These are phyloP conservation scores for Sanghuangporus baumii DNA, from an alignment of 1,284 basidiomycete genomes.

Conservation along the genomic window DNA sequence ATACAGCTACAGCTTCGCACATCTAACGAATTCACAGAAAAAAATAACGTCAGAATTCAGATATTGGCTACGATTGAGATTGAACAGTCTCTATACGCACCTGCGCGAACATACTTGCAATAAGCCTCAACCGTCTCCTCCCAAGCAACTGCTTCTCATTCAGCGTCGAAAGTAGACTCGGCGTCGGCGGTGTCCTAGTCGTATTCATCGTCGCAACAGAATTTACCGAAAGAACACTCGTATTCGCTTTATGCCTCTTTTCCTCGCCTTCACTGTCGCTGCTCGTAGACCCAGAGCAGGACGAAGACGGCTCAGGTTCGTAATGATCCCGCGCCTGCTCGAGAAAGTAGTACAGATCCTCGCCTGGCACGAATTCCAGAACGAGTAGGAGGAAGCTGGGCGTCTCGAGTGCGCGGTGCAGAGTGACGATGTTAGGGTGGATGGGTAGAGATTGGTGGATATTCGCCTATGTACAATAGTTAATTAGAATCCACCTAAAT, in stretches of 20 bases:
- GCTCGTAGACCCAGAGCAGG: not conserved
- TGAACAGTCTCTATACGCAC: conserved; percentile 5
- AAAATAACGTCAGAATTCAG: not conserved
- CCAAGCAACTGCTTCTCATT: conserved; percentile 82
- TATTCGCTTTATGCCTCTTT: conserved; percentile 4
- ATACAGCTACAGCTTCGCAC: conserved; percentile 97
- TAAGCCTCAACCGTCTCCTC: conserved; percentile 81
- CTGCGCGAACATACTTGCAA: conserved; percentile 89
- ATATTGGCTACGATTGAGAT: not conserved
- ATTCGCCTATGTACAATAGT: conserved; percentile 52
- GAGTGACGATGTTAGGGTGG: conserved; percentile 93
- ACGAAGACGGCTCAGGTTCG: conserved; percentile 43
- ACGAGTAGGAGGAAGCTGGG: conserved; percentile 75
- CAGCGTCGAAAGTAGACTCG: conserved; percentile 86
- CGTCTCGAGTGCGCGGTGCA: conserved; percentile 86
- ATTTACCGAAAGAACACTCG: conserved; percentile 6
- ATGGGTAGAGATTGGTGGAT: conserved; percentile 91
- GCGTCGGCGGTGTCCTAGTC: conserved; percentile 85
- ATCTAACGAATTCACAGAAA: conserved; percentile 50
- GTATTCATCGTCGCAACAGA: conserved; percentile 13
- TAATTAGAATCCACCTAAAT: not conserved
- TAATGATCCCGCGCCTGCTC: conserved; percentile 88
- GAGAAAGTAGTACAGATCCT: conserved; percentile 96
- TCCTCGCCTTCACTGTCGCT: conserved; percentile 36
- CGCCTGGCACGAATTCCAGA: conserved; percentile 92